phyloP scores from a whole-genome alignment of 2,329 filamentous ascomycete species.

The Beauveria scarabaeidicola region DNA sequence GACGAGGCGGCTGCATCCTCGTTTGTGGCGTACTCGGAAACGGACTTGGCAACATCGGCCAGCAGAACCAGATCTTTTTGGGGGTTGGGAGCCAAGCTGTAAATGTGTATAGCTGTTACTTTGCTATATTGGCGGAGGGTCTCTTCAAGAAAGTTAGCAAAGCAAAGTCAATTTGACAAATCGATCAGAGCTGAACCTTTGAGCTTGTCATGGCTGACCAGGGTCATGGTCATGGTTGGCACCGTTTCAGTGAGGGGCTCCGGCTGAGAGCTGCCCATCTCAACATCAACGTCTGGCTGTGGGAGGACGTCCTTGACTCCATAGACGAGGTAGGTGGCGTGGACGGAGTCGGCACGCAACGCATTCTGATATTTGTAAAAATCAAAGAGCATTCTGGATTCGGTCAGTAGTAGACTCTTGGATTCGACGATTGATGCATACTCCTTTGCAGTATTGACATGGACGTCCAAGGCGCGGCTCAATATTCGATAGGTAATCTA shows the following conservation, averaged over 20 bases:
- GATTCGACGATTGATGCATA: constrained; percentile 31
- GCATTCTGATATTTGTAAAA: constrained; percentile 73
- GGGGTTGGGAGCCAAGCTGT: constrained; percentile 67
- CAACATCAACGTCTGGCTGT: constrained; percentile 53
- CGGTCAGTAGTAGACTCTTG: constrained; percentile 38
- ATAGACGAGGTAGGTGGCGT: constrained; percentile 86
- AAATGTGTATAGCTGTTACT: constrained; percentile 76
- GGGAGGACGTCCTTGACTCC: constrained; percentile 49
- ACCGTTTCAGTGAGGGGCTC: constrained; percentile 39
- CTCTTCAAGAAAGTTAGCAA: constrained; percentile 8
- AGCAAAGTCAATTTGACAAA: not conserved
- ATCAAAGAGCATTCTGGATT: constrained; percentile 69
- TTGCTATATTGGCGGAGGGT: constrained; percentile 58
- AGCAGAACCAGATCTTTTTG: constrained; percentile 63
- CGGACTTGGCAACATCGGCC: constrained; percentile 58
- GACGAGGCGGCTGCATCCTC: constrained; percentile 52
- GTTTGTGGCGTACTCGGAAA: constrained; percentile 44
- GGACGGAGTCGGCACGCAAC: constrained; percentile 64
- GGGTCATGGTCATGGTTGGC: constrained; percentile 49
- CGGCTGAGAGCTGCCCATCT: constrained; percentile 59
- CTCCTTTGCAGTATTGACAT: constrained; percentile 86
- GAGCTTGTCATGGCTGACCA: constrained; percentile 66
- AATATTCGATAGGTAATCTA: constrained; percentile 83
- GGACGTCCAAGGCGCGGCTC: constrained; percentile 72
- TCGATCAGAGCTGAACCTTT: constrained; percentile 39